Evolutionary conservation across 1,139 yeast genomes (phyloP).

Genomic region (Diutina pseudorugosa): DNA sequence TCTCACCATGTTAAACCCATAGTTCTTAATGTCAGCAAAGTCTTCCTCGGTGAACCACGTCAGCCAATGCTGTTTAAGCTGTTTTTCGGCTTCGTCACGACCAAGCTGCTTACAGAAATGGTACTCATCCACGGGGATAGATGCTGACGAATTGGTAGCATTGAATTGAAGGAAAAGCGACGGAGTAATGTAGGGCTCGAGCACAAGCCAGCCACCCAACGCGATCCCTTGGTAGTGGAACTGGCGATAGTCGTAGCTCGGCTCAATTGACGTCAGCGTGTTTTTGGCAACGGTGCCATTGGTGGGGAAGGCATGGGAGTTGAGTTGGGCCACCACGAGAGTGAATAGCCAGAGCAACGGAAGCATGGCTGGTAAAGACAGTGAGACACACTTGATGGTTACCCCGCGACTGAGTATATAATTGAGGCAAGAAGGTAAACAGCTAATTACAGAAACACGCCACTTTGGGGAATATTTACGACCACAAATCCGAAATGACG

Average conservation of each 20-base stretch:
- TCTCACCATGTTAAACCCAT: slow-evolving; percentile 50
- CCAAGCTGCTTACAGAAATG: slow-evolving; percentile 39
- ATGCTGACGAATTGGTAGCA: slow-evolving; percentile 14
- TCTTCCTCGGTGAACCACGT: slow-evolving; percentile 44
- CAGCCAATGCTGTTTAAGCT: slow-evolving; percentile 30
- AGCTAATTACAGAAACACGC: too few relatives aligned
- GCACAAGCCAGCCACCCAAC: slow-evolving; percentile 55
- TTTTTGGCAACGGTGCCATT: neutral
- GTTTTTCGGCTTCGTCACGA: slow-evolving; percentile 21
- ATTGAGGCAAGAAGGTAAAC: neutral
- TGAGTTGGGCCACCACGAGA: neutral
- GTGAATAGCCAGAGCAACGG: neutral
- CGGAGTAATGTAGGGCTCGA: slow-evolving; percentile 58
- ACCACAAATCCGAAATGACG: too few relatives aligned
- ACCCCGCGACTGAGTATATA: neutral
- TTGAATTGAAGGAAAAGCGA: slow-evolving; percentile 34
- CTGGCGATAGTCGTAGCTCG: neutral
- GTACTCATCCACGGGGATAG: slow-evolving; percentile 47
- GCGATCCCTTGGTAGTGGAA: slow-evolving; percentile 36
- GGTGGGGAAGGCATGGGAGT: neutral
- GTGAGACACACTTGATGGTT: neutral
- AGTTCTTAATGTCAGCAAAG: slow-evolving; percentile 30
- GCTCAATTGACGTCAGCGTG: neutral
- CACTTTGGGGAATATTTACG: too few relatives aligned
- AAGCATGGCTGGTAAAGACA: neutral